Conservation (phyloP, 1,284 basidiomycete genomes). For the Ustilago curta region DNA sequence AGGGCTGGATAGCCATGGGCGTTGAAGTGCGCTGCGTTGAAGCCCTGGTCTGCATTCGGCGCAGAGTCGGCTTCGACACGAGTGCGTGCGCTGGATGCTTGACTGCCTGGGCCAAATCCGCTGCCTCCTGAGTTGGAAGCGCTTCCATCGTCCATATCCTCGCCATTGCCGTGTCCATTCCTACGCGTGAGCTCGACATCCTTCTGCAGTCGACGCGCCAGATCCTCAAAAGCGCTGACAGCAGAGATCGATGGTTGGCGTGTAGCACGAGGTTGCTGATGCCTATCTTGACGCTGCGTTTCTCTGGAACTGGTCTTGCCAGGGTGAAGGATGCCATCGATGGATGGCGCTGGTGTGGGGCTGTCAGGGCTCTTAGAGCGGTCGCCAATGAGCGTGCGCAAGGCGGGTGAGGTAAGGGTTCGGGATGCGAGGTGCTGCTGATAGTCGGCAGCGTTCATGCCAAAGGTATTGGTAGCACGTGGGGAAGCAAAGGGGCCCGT, state of each 20-base stretch:
- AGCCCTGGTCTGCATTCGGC: constrained; percentile 12
- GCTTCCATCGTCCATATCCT: constrained; percentile 37
- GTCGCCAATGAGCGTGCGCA: constrained; percentile 48
- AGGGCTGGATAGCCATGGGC: constrained; percentile 37
- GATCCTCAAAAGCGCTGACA: constrained; percentile 42
- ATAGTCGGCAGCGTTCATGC: constrained; percentile 47
- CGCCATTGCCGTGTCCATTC: constrained; percentile 11
- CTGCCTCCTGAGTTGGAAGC: constrained; percentile 51
- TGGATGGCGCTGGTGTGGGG: constrained; percentile 46
- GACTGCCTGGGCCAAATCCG: constrained; percentile 52
- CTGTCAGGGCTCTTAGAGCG: constrained; percentile 51
- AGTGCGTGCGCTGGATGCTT: constrained; percentile 48
- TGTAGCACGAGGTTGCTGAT: constrained; percentile 24
- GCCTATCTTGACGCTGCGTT: constrained; percentile 14
- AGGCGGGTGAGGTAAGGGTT: constrained; percentile 45
- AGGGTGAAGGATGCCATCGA: constrained; percentile 34
- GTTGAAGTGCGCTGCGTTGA: constrained; percentile 35
- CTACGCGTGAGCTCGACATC: constrained; percentile 43
- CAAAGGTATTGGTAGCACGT: constrained; percentile 35
- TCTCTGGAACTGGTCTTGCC: constrained; percentile 18
- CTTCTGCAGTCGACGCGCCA: constrained; percentile 43
- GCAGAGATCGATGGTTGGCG: constrained; percentile 19
- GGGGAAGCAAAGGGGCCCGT: constrained; percentile 41
- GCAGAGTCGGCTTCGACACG: constrained; percentile 26
- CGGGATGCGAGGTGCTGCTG: constrained; percentile 49